Evolutionary conservation across 495 filamentous ascomycete genomes (phyloP).

Genomic region (Aspergillus bridgeri): DNA sequence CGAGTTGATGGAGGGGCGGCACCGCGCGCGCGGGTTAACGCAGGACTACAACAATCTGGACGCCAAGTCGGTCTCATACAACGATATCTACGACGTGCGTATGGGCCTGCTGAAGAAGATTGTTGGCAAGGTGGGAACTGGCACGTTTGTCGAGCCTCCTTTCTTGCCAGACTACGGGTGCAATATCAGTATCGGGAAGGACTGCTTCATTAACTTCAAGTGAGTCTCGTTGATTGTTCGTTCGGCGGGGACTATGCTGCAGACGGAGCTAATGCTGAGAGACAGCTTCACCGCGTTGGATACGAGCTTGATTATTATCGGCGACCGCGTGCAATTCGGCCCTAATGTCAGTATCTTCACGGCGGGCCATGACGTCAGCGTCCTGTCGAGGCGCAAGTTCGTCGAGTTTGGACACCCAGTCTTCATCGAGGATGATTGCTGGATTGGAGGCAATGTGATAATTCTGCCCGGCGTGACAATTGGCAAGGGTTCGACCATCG

Average conservation of each 20-base stretch:
- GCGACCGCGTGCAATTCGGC: slow-evolving; percentile 68
- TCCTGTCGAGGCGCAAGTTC: slow-evolving; percentile 64
- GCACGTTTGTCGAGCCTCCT: slow-evolving; percentile 45
- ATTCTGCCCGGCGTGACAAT: slow-evolving; percentile 66
- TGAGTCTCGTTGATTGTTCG: slow-evolving; percentile 25
- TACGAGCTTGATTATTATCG: slow-evolving; percentile 69
- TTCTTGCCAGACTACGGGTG: slow-evolving; percentile 52
- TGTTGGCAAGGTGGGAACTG: slow-evolving; percentile 38
- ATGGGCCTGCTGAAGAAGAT: slow-evolving; percentile 33
- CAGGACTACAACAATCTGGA: slow-evolving; percentile 46
- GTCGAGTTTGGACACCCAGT: slow-evolving; percentile 71
- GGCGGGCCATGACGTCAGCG: slow-evolving; percentile 63
- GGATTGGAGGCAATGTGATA: slow-evolving; percentile 70
- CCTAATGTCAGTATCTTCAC: slow-evolving; percentile 65
- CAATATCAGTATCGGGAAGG: slow-evolving; percentile 45
- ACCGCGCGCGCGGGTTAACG: slow-evolving; percentile 35
- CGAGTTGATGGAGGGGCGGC: slow-evolving; percentile 35
- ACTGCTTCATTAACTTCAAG: slow-evolving; percentile 51
- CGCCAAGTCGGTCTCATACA: slow-evolving; percentile 32
- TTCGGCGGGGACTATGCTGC: not conserved
- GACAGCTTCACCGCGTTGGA: slow-evolving; percentile 59
- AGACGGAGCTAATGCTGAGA: not conserved
- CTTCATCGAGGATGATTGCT: slow-evolving; percentile 74
- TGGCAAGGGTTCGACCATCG: slow-evolving; percentile 39
- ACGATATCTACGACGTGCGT: slow-evolving; percentile 28